These are phyloP conservation scores for Mycotypha africana DNA, from an alignment of 371 early-diverging fungal genomes.

Conservation along the genomic window DNA sequence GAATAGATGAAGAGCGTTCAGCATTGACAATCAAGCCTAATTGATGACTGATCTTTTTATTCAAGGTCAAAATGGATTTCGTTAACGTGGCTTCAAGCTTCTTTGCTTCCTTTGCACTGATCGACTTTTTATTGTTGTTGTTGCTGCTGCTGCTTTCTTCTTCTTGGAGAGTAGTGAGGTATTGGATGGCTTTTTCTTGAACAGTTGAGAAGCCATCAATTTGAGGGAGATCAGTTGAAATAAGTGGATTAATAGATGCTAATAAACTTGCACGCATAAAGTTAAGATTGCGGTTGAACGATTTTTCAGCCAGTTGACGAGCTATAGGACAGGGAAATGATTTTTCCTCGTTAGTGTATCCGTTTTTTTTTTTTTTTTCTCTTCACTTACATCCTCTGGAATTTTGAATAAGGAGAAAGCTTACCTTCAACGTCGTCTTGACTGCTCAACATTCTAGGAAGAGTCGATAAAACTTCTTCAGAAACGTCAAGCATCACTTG, in stretches of 20 bases:
- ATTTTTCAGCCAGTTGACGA: constrained; percentile 13
- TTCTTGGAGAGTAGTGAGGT: not conserved
- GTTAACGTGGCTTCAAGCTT: constrained; percentile 4
- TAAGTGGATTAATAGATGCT: constrained; percentile 25
- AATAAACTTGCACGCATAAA: constrained; percentile 27
- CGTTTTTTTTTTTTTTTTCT: no score
- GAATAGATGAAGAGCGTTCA: constrained; percentile 17
- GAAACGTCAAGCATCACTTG: constrained; percentile 35
- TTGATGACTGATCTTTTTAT: constrained; percentile 26
- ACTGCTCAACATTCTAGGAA: constrained; percentile 24
- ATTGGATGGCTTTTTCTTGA: constrained; percentile 3
- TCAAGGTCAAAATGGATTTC: constrained; percentile 8
- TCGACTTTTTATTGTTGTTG: constrained; percentile 3
- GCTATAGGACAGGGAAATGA: no score
- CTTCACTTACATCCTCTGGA: no score
- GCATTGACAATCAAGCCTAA: constrained; percentile 27
- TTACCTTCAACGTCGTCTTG: constrained; percentile 19
- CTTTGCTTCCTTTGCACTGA: no score
- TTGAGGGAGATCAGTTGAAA: constrained; percentile 18
- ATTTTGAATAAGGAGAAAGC: no score
- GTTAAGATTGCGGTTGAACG: constrained; percentile 23
- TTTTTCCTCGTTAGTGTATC: no score
- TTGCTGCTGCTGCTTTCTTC: no score
- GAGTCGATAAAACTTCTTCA: constrained; percentile 21
- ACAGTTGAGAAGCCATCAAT: constrained; percentile 3